Conservation (phyloP, 192 early-diverging fungal genomes). For the Rhizophagus clarus region DNA sequence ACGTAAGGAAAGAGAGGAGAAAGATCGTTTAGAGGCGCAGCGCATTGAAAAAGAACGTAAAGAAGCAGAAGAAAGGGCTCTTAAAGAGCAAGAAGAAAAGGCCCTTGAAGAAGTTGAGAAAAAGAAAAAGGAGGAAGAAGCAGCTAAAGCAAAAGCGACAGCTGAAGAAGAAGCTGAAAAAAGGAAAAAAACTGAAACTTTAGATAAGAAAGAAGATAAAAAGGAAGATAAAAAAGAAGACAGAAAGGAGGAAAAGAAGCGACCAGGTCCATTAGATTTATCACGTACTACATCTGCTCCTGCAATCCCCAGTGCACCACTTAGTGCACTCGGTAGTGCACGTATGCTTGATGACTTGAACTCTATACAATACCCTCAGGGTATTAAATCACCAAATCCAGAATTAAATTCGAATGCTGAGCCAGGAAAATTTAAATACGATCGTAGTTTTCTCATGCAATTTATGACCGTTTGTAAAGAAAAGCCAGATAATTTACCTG, state of each 20-base stretch:
- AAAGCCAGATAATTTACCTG: slow-evolving; percentile 57
- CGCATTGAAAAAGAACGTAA: slow-evolving; percentile 22
- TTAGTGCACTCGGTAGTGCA: slow-evolving; percentile 31
- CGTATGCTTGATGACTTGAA: slow-evolving; percentile 51
- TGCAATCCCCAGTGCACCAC: slow-evolving; percentile 39
- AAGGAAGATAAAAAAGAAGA: slow-evolving; percentile 33
- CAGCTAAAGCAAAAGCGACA: slow-evolving; percentile 18
- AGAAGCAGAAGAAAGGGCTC: slow-evolving; percentile 26
- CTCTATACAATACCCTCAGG: slow-evolving; percentile 47
- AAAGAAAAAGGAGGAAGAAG: slow-evolving; percentile 26
- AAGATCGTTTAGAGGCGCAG: neutral
- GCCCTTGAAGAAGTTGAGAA: slow-evolving; percentile 30
- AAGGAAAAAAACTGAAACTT: slow-evolving; percentile 30
- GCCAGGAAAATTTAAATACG: slow-evolving; percentile 68
- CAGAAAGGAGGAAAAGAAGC: slow-evolving; percentile 42
- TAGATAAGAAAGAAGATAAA: slow-evolving; percentile 35
- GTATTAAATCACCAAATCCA: slow-evolving; percentile 56
- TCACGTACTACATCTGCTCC: slow-evolving; percentile 48
- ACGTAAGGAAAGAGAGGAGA: slow-evolving; percentile 33
- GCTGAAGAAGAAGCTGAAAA: slow-evolving; percentile 36
- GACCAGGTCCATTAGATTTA: slow-evolving; percentile 48
- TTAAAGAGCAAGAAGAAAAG: slow-evolving; percentile 4
- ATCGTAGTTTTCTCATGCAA: slow-evolving; percentile 77
- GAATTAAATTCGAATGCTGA: slow-evolving; percentile 46
- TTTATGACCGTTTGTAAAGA: slow-evolving; percentile 68